These are phyloP conservation scores for Debaryomyces subglobosus DNA, from an alignment of 1,139 yeast species.

Conservation along the genomic window DNA sequence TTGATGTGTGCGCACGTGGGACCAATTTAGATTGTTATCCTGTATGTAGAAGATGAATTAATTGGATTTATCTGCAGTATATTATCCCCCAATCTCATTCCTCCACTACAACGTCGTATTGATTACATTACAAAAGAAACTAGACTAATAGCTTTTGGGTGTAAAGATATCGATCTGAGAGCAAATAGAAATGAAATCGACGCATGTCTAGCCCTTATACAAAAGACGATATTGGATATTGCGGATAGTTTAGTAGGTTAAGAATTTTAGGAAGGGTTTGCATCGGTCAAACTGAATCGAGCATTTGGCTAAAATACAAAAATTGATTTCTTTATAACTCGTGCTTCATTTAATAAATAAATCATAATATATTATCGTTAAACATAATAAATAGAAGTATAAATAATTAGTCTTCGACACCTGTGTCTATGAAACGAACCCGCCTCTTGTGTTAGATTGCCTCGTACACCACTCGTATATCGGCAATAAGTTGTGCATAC, in stretches of 20 bases:
- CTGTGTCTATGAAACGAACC: background rate
- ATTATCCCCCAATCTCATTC: background rate
- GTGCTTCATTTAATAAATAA: background rate
- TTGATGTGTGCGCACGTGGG: conserved; percentile 6
- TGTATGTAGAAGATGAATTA: background rate
- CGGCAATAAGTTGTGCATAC: background rate
- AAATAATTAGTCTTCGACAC: background rate
- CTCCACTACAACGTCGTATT: background rate
- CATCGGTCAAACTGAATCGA: background rate
- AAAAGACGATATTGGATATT: no score
- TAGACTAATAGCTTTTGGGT: no score
- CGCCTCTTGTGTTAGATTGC: background rate
- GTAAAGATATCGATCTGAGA: no score
- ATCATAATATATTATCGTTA: background rate
- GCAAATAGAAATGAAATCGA: no score
- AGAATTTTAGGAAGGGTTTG: background rate
- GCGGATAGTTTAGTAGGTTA: no score
- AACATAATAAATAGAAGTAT: background rate
- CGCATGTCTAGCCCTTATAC: no score
- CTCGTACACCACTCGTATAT: background rate
- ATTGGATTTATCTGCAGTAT: background rate
- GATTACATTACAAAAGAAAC: background rate
- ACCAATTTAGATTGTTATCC: background rate
- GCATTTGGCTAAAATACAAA: background rate
- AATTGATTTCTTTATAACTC: background rate